phyloP scores from a whole-genome alignment of 768 basidiomycete genomes.

The Tylopilus felleus region DNA sequence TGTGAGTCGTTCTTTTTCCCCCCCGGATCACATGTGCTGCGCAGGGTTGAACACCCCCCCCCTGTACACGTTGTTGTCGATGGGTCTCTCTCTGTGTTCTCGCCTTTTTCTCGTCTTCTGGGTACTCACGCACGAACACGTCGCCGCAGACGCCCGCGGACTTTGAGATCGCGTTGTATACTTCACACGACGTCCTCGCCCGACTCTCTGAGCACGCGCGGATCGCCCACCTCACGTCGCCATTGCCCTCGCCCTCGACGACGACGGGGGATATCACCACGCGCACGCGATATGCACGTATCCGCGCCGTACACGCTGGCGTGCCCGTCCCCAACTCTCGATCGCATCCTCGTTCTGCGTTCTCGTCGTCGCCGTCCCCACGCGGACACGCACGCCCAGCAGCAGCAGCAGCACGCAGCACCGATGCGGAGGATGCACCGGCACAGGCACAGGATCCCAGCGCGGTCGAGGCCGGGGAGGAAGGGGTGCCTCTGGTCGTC shows the following conservation, averaged over 20 bases:
- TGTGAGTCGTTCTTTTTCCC: conserved; percentile 33
- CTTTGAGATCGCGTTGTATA: conserved; percentile 39
- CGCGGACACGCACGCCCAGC: too few relatives aligned
- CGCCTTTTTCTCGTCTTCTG: too few relatives aligned
- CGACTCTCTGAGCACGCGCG: background rate
- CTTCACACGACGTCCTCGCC: conserved; percentile 32
- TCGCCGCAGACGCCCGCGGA: conserved; percentile 41
- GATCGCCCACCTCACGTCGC: too few relatives aligned
- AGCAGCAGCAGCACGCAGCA: background rate
- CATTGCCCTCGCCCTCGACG: too few relatives aligned
- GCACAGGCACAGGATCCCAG: too few relatives aligned
- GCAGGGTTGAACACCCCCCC: background rate
- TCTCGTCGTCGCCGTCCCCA: too few relatives aligned
- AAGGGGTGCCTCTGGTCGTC: conserved; percentile 46
- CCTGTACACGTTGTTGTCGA: background rate
- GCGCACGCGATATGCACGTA: conserved; percentile 52
- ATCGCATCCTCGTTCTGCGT: background rate
- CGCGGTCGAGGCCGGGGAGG: background rate
- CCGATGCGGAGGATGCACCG: too few relatives aligned
- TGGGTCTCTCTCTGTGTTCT: too few relatives aligned
- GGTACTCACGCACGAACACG: background rate
- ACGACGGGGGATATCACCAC: conserved; percentile 20
- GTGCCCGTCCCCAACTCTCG: conserved; percentile 50
- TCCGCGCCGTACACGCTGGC: conserved; percentile 52
- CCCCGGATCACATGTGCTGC: background rate